Percentiles rank a stretch among this genome's conserved stretches.
Evolutionary conservation across 1,284 basidiomycete species (phyloP).

Genomic region (Lentinula novae-zelandiae): DNA sequence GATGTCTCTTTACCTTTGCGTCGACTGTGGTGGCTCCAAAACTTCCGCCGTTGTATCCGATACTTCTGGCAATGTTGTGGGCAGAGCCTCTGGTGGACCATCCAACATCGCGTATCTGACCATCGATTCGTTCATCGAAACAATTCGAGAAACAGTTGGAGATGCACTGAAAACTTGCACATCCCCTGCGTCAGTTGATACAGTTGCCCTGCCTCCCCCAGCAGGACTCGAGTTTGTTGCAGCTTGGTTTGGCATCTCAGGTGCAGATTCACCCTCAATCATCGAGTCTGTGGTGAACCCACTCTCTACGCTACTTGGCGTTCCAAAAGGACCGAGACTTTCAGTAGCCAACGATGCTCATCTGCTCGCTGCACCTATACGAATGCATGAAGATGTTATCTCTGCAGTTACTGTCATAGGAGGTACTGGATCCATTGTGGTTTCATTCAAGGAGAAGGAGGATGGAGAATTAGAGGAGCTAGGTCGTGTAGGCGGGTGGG

Average conservation of each 20-base stretch:
- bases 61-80: constrained; percentile 51
- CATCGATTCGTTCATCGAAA: constrained; percentile 40
- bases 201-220: constrained; percentile 37
- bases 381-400: constrained; percentile 48
- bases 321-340: constrained; percentile 51
- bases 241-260: constrained; percentile 77
- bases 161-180: constrained; percentile 48
- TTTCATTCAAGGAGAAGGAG: constrained; percentile 49
- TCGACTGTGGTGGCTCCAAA: constrained; percentile 82
- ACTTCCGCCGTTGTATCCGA: constrained; percentile 65
- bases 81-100: constrained; percentile 60
- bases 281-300: constrained; percentile 47
- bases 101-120: constrained; percentile 68
- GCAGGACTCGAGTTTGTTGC: constrained; percentile 44
- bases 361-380: constrained; percentile 70
- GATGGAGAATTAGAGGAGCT: constrained; percentile 45
- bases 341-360: constrained; percentile 70
- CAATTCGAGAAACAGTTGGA: constrained; percentile 46
- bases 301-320: constrained; percentile 51
- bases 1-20: constrained; percentile 68
- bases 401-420: constrained; percentile 64
- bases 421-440: constrained; percentile 70
- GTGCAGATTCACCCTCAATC: constrained; percentile 66
- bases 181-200: constrained; percentile 28
- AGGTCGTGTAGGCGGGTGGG: constrained; percentile 74